phyloP scores from a whole-genome alignment of 495 filamentous ascomycete species.

The Lasiosphaeria hispida region DNA sequence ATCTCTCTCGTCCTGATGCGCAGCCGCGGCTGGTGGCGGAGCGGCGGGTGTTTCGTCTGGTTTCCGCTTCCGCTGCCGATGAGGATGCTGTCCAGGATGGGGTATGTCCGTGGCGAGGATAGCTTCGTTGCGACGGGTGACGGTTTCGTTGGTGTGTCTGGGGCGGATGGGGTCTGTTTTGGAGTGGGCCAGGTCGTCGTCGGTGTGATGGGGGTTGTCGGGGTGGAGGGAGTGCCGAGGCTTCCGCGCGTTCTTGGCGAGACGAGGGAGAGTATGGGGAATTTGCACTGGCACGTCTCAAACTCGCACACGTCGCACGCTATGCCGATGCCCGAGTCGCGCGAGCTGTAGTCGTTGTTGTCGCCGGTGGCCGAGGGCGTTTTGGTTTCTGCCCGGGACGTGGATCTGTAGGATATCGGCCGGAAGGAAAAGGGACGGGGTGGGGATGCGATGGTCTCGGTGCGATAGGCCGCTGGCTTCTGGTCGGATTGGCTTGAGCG shows the following conservation, averaged over 20 bases:
- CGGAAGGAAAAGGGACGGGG: too few species aligned
- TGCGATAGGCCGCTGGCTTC: background rate
- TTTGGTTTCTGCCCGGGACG: background rate
- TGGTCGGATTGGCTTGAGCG: background rate
- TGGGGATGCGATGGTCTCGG: too few species aligned
- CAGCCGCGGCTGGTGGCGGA: slow-evolving; percentile 16
- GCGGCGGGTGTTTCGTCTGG: background rate
- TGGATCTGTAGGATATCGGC: background rate
- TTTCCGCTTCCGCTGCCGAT: background rate
- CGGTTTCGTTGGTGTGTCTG: too few species aligned
- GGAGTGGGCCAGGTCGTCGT: too few species aligned
- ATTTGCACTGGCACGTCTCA: slow-evolving; percentile 18
- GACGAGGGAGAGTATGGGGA: background rate
- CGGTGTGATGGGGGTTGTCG: too few species aligned
- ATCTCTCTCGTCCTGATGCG: slow-evolving; percentile 13
- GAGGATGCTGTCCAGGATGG: too few species aligned
- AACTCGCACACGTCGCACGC: slow-evolving; percentile 16
- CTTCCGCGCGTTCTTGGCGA: background rate
- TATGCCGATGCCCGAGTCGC: slow-evolving; percentile 27
- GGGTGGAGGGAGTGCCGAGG: background rate
- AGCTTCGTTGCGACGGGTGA: too few species aligned
- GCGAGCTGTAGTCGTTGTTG: slow-evolving; percentile 2
- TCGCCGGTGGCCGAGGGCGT: background rate
- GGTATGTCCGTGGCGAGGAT: too few species aligned
- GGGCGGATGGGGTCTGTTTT: too few species aligned